phyloP scores from a whole-genome alignment of 371 early-diverging fungal genomes.

The Batkoa obscura region DNA sequence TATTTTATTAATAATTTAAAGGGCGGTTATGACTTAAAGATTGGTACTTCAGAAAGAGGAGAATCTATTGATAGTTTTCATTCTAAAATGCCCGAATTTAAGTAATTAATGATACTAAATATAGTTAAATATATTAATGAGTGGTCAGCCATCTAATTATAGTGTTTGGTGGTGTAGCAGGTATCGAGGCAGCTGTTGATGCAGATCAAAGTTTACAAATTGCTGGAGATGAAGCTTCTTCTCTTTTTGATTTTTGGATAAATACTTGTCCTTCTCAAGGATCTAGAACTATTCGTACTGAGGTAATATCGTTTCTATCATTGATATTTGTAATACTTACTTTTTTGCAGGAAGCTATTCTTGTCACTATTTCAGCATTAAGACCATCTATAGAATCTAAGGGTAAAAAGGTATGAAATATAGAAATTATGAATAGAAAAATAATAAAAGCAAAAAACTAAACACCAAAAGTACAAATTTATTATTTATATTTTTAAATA shows the following conservation, averaged over 20 bases:
- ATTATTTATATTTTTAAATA: too few relatives aligned
- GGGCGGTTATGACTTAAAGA: slow-evolving; percentile 44
- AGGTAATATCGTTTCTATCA: slow-evolving; percentile 20
- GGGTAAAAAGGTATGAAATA: too few relatives aligned
- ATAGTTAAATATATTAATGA: too few relatives aligned
- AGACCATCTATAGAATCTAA: slow-evolving; percentile 1
- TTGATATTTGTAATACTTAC: neutral
- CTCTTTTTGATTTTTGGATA: slow-evolving; percentile 41
- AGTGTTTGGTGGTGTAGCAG: slow-evolving; percentile 48
- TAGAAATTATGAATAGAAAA: too few relatives aligned
- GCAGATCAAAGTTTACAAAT: slow-evolving; percentile 40
- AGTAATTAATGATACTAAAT: neutral
- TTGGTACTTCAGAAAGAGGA: slow-evolving; percentile 46
- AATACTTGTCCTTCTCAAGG: slow-evolving; percentile 40
- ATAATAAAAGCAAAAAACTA: too few relatives aligned
- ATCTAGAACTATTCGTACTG: slow-evolving; percentile 39
- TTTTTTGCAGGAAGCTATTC: slow-evolving; percentile 6
- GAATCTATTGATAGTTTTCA: slow-evolving; percentile 18
- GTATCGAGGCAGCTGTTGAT: slow-evolving; percentile 47
- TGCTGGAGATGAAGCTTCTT: slow-evolving; percentile 33
- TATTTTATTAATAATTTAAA: slow-evolving; percentile 5
- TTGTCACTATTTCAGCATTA: slow-evolving; percentile 9
- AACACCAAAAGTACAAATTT: too few relatives aligned
- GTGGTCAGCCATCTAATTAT: slow-evolving; percentile 25
- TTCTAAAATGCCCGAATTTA: slow-evolving; percentile 12